Percentiles rank a stretch among this genome's conserved stretches.
These are phyloP conservation scores for Phytophthora sp. DNA, from an alignment of 352 stramenopile species.

Conservation along the genomic window DNA sequence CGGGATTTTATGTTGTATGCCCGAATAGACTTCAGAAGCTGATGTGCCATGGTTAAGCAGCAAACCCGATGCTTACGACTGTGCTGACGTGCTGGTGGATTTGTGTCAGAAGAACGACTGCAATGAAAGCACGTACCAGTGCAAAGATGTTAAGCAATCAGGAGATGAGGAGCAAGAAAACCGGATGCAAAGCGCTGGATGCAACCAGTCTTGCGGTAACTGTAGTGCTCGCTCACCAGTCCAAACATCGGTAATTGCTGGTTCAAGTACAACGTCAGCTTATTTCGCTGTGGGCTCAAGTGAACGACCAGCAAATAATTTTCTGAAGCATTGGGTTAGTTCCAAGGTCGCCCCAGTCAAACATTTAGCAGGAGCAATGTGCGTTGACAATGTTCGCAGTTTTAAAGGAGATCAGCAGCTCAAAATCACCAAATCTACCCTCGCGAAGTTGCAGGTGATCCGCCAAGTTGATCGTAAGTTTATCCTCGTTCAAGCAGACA, in stretches of 20 bases:
- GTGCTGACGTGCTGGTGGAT: constrained; percentile 21
- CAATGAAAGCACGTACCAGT: background rate
- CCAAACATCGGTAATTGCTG: background rate
- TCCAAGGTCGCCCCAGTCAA: constrained; percentile 9
- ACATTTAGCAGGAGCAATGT: constrained; percentile 25
- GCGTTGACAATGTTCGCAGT: constrained; percentile 42
- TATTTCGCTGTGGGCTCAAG: constrained; percentile 20
- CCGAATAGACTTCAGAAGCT: background rate
- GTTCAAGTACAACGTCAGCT: constrained; percentile 11
- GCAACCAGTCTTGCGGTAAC: background rate
- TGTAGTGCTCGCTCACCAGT: background rate
- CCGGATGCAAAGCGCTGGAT: background rate
- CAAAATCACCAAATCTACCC: constrained; percentile 73
- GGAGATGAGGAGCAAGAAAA: background rate
- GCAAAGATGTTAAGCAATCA: background rate
- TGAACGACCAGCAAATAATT: constrained; percentile 2
- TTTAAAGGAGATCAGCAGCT: constrained; percentile 33
- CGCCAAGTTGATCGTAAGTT: constrained; percentile 92
- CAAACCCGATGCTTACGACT: constrained; percentile 40
- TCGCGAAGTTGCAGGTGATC: constrained; percentile 78
- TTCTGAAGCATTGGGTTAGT: constrained; percentile 6
- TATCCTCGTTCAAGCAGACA: constrained; percentile 72
- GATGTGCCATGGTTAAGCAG: constrained; percentile 40
- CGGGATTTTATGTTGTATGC: background rate
- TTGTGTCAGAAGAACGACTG: constrained; percentile 15